A percentile compares a stretch with the other conserved stretches of the same genome.
Conservation (phyloP, 371 early-diverging fungal species). For the Aphelidium insulamus region DNA sequence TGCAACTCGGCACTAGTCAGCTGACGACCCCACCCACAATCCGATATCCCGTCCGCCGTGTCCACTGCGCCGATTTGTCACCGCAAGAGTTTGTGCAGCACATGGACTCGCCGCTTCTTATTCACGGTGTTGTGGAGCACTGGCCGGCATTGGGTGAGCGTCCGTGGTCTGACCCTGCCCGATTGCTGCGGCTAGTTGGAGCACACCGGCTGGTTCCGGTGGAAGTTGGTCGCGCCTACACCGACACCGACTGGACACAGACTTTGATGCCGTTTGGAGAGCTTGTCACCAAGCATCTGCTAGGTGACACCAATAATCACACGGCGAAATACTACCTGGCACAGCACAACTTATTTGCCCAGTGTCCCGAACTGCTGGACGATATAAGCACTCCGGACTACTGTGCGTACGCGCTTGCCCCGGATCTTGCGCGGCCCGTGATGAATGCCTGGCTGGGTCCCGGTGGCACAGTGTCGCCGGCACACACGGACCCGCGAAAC, state of each 20-base stretch:
- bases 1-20: no score
- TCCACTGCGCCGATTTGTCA: no score
- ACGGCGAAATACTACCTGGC: constrained; percentile 44
- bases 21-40: no score
- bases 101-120: constrained; percentile 7
- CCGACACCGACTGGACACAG: constrained; percentile 55
- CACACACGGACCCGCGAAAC: constrained; percentile 64
- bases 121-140: constrained; percentile 19
- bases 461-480: constrained; percentile 52
- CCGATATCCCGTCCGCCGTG: no score
- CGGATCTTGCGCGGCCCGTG: constrained; percentile 1
- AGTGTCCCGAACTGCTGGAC: constrained; percentile 40
- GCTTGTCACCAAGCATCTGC: constrained; percentile 30
- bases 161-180: constrained; percentile 34
- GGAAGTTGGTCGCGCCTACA: constrained; percentile 56
- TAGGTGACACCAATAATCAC: constrained; percentile 1
- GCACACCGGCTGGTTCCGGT: constrained; percentile 60
- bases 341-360: constrained; percentile 65
- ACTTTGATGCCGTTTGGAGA: constrained; percentile 44
- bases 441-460: constrained; percentile 83
- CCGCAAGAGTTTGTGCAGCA: neutral
- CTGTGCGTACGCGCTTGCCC: constrained; percentile 24
- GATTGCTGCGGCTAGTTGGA: constrained; percentile 29
- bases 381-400: constrained; percentile 64
- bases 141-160: constrained; percentile 45